Percentiles rank a stretch among this genome's conserved stretches.
phyloP scores from a whole-genome alignment of 768 basidiomycete species.

The Tricholoma flavovirens region DNA sequence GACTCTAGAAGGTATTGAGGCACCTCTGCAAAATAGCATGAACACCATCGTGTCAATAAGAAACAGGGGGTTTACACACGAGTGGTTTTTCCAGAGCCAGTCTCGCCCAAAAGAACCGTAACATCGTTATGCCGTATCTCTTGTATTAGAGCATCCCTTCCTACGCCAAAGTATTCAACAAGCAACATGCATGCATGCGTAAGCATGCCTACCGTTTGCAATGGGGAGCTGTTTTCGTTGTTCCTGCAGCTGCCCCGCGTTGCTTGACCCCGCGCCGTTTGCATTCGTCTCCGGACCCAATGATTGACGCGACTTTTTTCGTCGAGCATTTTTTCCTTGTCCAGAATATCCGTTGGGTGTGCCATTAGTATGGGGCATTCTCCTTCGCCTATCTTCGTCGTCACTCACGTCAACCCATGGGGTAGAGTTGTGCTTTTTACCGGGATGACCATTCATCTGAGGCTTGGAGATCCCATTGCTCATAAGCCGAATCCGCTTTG shows the following conservation, averaged over 20 bases:
- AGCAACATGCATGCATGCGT: neutral
- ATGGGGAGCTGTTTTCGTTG: conserved; percentile 74
- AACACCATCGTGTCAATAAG: neutral
- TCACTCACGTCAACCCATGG: conserved; percentile 38
- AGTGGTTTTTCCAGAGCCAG: conserved; percentile 97
- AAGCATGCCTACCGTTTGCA: conserved; percentile 51
- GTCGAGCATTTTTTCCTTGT: conserved; percentile 18
- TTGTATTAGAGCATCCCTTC: conserved; percentile 67
- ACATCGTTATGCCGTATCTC: conserved; percentile 77
- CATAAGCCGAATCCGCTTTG: conserved; percentile 10
- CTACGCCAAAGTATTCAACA: conserved; percentile 30
- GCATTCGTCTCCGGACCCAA: neutral
- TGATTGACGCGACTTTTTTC: conserved; percentile 28
- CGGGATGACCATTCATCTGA: conserved; percentile 16
- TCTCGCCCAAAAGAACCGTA: conserved; percentile 90
- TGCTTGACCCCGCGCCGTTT: conserved; percentile 21
- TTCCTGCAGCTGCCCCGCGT: conserved; percentile 42
- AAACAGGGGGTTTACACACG: conserved; percentile 46
- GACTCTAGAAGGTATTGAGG: conserved; percentile 93
- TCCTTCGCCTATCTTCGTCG: conserved; percentile 28
- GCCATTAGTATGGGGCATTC: conserved; percentile 24
- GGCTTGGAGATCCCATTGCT: conserved; percentile 4
- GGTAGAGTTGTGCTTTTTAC: conserved; percentile 23
- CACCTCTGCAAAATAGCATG: conserved; percentile 57
- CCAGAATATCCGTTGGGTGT: conserved; percentile 19